Percentiles rank a stretch among this genome's conserved stretches.
phyloP scores from a whole-genome alignment of 2,329 filamentous ascomycete species.

The Nemania abortiva region DNA sequence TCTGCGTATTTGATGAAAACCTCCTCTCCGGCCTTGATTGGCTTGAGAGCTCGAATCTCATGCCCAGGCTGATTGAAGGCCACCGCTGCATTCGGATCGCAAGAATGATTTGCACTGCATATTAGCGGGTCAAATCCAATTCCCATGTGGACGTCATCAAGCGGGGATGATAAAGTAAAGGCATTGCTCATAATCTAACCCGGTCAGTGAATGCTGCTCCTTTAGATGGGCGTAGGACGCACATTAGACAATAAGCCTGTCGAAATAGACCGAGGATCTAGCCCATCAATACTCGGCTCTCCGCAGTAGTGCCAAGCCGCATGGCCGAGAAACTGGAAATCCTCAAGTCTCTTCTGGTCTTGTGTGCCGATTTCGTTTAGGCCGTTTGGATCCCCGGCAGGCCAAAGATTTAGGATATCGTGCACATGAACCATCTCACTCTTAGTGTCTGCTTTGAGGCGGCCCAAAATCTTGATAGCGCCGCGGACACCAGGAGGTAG shows the following conservation, averaged over 20 bases:
- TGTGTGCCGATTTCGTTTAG: constrained; percentile 35
- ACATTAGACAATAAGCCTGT: constrained; percentile 45
- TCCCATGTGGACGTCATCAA: constrained; percentile 43
- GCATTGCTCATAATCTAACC: constrained; percentile 43
- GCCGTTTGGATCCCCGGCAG: constrained; percentile 34
- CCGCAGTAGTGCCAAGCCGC: constrained; percentile 45
- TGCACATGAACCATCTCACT: constrained; percentile 34
- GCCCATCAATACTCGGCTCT: constrained; percentile 36
- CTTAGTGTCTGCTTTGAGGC: constrained; percentile 42
- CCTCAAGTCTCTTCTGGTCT: constrained; percentile 42
- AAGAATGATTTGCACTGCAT: constrained; percentile 61
- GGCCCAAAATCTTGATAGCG: constrained; percentile 46
- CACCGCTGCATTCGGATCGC: constrained; percentile 62
- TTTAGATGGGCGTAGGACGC: constrained; percentile 18
- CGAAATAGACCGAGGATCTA: constrained; percentile 36
- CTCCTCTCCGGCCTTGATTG: constrained; percentile 62
- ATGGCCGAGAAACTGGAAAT: constrained; percentile 41
- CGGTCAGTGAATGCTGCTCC: constrained; percentile 22
- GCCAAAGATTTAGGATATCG: constrained; percentile 41
- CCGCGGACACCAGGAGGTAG: constrained; percentile 44
- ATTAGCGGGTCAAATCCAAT: constrained; percentile 48
- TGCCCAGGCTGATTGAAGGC: constrained; percentile 60
- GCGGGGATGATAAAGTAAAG: constrained; percentile 38
- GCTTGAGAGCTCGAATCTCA: constrained; percentile 57
- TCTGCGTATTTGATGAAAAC: constrained; percentile 64